Conservation (phyloP, 164 flowering plant species). For the Umbellularia californica region DNA sequence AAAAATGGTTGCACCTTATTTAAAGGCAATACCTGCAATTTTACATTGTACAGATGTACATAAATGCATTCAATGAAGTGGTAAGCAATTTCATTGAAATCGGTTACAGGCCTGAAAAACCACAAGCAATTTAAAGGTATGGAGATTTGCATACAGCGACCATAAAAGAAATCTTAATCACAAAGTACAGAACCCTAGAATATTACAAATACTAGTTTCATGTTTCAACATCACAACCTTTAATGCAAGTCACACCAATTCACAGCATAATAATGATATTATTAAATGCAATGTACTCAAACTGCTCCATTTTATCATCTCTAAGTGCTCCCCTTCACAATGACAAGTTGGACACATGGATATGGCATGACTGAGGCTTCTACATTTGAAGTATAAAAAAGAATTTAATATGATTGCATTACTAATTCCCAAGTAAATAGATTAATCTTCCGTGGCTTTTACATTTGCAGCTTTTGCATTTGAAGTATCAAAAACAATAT, state of each 20-base stretch:
- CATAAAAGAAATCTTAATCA: neutral
- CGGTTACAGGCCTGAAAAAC: slow-evolving; percentile 1
- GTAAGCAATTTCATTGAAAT: slow-evolving; percentile 5
- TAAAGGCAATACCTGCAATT: slow-evolving; percentile 36
- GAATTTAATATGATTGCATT: neutral
- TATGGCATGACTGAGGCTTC: neutral
- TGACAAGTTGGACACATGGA: neutral
- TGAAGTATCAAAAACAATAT: neutral
- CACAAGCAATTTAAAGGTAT: neutral
- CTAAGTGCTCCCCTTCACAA: neutral
- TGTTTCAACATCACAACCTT: neutral
- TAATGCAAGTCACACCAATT: neutral
- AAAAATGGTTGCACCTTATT: neutral
- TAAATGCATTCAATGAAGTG: slow-evolving; percentile 2
- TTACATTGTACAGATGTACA: slow-evolving; percentile 54
- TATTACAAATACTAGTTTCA: neutral
- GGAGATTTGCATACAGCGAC: neutral
- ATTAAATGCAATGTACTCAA: neutral
- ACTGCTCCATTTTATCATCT: too few relatives aligned
- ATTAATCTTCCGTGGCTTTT: too few relatives aligned
- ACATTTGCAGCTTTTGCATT: neutral
- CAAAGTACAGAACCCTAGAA: neutral
- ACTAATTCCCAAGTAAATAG: too few relatives aligned
- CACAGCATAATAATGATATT: neutral
- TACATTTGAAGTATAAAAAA: too few relatives aligned